A percentile compares a stretch with the other conserved stretches of the same genome.
phyloP scores from a whole-genome alignment of 2,329 filamentous ascomycete species.

The Rhytidhysteron rufulum region DNA sequence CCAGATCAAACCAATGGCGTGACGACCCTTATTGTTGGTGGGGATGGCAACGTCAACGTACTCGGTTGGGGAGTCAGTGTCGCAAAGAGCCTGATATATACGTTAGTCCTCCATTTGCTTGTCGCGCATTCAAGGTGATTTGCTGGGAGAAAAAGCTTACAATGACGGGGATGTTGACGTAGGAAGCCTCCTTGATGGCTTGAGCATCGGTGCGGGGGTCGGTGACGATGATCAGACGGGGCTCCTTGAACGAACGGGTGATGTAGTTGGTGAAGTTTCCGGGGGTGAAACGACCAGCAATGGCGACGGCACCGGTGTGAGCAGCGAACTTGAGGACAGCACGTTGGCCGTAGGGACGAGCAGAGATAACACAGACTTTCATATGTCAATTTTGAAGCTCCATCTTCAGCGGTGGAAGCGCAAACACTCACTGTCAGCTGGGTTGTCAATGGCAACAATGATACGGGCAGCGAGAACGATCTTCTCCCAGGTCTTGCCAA shows the following conservation, averaged over 20 bases:
- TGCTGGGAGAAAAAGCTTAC: slow-evolving; percentile 15
- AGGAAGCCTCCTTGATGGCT: slow-evolving; percentile 99
- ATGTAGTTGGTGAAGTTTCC: slow-evolving; percentile 99
- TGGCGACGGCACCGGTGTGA: slow-evolving; percentile 96
- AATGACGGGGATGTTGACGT: slow-evolving; percentile 99
- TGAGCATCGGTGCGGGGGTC: slow-evolving; percentile 99
- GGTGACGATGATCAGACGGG: slow-evolving; percentile 98
- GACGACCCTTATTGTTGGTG: slow-evolving; percentile 99
- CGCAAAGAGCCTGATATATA: slow-evolving; percentile 67
- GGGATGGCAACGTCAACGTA: slow-evolving; percentile 99
- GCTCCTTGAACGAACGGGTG: slow-evolving; percentile 99
- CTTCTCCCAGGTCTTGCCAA: slow-evolving; percentile 99
- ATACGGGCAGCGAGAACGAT: slow-evolving; percentile 98
- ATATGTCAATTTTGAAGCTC: slow-evolving; percentile 12
- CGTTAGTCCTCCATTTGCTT: slow-evolving; percentile 10
- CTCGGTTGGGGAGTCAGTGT: slow-evolving; percentile 99
- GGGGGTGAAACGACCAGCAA: slow-evolving; percentile 99
- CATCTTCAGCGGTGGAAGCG: slow-evolving; percentile 2
- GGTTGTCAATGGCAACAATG: slow-evolving; percentile 99
- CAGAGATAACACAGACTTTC: slow-evolving; percentile 81
- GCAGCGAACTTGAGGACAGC: slow-evolving; percentile 99
- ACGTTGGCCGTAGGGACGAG: slow-evolving; percentile 98
- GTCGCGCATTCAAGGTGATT: too few relatives aligned
- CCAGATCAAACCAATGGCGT: slow-evolving; percentile 98
- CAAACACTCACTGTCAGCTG: slow-evolving; percentile 74